Evolutionary conservation across 129 eudicot genomes (phyloP).

Genomic region (Saussurea involucrata): DNA sequence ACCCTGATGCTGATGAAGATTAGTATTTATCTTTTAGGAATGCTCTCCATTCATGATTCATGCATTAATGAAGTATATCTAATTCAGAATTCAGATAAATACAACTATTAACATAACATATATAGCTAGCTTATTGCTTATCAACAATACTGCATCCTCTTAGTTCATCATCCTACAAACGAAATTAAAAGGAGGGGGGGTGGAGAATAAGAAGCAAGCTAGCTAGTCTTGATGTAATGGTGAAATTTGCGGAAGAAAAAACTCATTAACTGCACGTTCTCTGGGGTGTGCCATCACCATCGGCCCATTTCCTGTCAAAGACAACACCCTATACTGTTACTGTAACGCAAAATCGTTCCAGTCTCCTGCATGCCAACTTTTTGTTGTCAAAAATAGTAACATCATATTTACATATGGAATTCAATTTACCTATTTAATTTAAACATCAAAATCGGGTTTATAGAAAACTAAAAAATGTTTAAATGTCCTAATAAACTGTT

Average conservation of each 20-base stretch:
- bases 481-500: neutral
- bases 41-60: neutral
- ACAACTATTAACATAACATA: constrained; percentile 6
- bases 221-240: constrained; percentile 31
- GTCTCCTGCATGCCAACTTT: neutral
- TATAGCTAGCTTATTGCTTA: constrained; percentile 13
- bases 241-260: constrained; percentile 44
- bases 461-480: neutral
- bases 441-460: neutral
- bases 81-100: neutral
- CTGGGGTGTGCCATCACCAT: constrained; percentile 46
- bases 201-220: neutral
- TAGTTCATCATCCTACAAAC: constrained; percentile 21
- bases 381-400: neutral
- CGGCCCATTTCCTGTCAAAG: constrained; percentile 42
- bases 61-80: neutral
- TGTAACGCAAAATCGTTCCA: neutral
- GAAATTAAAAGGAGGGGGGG: neutral
- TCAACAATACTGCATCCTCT: neutral
- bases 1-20: neutral
- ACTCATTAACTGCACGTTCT: constrained; percentile 53
- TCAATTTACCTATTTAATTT: neutral
- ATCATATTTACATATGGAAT: neutral
- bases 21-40: neutral
- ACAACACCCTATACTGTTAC: neutral